Evolutionary conservation across 805 yeast genomes (phyloP).

Genomic region (Saccharomyces mikatae): DNA sequence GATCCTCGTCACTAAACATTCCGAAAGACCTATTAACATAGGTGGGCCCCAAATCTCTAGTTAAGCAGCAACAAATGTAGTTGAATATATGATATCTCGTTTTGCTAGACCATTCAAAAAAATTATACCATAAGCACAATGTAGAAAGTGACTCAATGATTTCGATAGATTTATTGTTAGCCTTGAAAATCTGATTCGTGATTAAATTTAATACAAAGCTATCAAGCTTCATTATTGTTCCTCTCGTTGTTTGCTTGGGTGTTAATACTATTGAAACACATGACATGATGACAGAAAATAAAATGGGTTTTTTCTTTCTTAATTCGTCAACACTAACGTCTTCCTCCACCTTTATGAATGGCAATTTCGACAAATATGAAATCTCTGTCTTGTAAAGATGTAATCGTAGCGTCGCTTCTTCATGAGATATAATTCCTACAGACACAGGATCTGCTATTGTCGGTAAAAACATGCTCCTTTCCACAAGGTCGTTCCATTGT

Average conservation of each 20-base stretch:
- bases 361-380: conserved; percentile 37
- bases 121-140: conserved; percentile 70
- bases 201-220: conserved; percentile 44
- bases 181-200: conserved; percentile 52
- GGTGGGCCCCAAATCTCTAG: conserved; percentile 67
- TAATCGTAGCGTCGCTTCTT: conserved; percentile 52
- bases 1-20: conserved; percentile 19
- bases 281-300: conserved; percentile 60
- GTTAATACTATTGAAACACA: conserved; percentile 42
- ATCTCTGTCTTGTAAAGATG: conserved; percentile 41
- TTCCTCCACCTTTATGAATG: conserved; percentile 49
- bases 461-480: conserved; percentile 37
- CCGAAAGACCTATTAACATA: conserved; percentile 40
- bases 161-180: conserved; percentile 66
- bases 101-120: conserved; percentile 74
- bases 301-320: conserved; percentile 45
- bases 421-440: conserved; percentile 46
- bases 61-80: conserved; percentile 54
- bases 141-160: conserved; percentile 54
- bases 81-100: conserved; percentile 68
- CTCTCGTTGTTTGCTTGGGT: conserved; percentile 28
- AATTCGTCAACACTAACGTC: conserved; percentile 40
- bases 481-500: conserved; percentile 40
- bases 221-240: conserved; percentile 42
- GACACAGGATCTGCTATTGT: conserved; percentile 45